Conservation (phyloP, 495 filamentous ascomycete genomes). For the Talaromyces liani region DNA sequence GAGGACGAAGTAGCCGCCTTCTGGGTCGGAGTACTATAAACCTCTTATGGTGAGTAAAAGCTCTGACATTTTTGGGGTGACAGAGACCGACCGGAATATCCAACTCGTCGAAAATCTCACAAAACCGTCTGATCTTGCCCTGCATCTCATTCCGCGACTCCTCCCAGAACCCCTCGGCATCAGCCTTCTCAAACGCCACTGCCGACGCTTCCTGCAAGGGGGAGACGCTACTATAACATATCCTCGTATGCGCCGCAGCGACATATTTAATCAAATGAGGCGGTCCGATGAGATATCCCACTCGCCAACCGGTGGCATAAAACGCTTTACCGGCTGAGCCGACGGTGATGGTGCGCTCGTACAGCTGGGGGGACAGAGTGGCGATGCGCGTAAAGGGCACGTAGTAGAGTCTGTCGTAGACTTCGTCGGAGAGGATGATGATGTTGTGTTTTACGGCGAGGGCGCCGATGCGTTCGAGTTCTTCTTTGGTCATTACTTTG, state of each 20-base stretch:
- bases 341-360: conserved; percentile 80
- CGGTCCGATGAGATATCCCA: conserved; percentile 89
- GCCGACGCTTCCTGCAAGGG: conserved; percentile 96
- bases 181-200: conserved; percentile 88
- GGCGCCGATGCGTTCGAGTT: conserved; percentile 79
- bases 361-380: conserved; percentile 81
- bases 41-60: no score
- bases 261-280: conserved; percentile 88
- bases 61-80: neutral
- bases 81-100: conserved; percentile 52
- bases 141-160: conserved; percentile 76
- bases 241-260: conserved; percentile 84
- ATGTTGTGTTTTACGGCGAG: conserved; percentile 92
- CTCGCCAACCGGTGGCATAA: conserved; percentile 95
- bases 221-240: conserved; percentile 90
- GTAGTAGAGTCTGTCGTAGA: conserved; percentile 95
- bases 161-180: conserved; percentile 84
- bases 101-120: conserved; percentile 80
- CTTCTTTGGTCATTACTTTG: conserved; percentile 80
- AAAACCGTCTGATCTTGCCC: conserved; percentile 80
- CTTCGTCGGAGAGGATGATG: conserved; percentile 91
- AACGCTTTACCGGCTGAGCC: conserved; percentile 97
- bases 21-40: conserved; percentile 71
- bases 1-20: conserved; percentile 95
- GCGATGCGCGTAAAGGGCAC: conserved; percentile 88